Percentiles rank a stretch among this genome's conserved stretches.
Evolutionary conservation across 176 grass and related monocot genomes (phyloP).

Genomic region (Avena sativa): DNA sequence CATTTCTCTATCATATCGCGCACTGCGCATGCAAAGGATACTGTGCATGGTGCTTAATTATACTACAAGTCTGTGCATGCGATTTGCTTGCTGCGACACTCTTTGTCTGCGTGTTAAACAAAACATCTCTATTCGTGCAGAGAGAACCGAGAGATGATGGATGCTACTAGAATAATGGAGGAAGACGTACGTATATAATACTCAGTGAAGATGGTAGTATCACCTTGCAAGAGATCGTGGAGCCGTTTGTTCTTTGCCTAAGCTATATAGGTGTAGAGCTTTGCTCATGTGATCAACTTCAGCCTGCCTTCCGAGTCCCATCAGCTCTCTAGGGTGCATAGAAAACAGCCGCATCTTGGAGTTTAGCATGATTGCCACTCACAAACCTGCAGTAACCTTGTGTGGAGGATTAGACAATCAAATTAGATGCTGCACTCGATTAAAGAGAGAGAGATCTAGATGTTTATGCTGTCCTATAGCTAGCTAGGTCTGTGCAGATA

Average conservation of each 20-base stretch:
- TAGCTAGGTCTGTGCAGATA: neutral
- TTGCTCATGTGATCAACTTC: conserved; percentile 42
- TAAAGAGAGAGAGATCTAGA: conserved; percentile 54
- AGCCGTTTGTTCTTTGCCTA: conserved; percentile 50
- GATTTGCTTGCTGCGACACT: conserved; percentile 33
- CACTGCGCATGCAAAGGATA: conserved; percentile 51
- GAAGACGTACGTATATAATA: conserved; percentile 4
- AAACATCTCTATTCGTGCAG: conserved; percentile 54
- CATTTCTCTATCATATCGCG: conserved; percentile 51
- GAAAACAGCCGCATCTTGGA: conserved; percentile 63
- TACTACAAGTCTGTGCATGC: conserved; percentile 28
- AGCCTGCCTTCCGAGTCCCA: conserved; percentile 29
- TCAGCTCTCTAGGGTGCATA: conserved; percentile 51
- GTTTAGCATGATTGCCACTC: conserved; percentile 56
- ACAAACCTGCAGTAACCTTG: conserved; percentile 49
- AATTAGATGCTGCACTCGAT: conserved; percentile 50
- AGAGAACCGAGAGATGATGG: conserved; percentile 42
- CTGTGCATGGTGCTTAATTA: conserved; percentile 30
- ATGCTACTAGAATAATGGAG: conserved; percentile 44
- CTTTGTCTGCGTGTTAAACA: conserved; percentile 45
- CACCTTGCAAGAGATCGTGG: conserved; percentile 26
- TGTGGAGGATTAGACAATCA: conserved; percentile 54
- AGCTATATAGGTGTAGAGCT: conserved; percentile 35
- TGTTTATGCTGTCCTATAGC: conserved; percentile 46
- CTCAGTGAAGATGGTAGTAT: conserved; percentile 32